phyloP scores from a whole-genome alignment of 768 basidiomycete species.

The Cystofilobasidium macerans region DNA sequence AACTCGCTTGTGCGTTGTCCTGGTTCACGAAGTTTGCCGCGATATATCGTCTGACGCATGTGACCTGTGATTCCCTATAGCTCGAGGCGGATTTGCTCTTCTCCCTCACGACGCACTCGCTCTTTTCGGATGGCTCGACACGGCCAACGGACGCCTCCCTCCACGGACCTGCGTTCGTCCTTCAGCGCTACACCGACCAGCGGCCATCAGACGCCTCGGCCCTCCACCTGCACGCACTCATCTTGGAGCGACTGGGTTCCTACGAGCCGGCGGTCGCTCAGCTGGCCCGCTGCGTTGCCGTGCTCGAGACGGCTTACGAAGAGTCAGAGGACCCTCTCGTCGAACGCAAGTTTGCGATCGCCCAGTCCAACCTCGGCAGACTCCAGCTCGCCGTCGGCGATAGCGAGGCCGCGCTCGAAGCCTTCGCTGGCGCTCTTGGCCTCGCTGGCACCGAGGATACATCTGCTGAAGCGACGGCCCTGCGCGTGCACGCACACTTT shows the following conservation, averaged over 20 bases:
- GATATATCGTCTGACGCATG: too few species aligned
- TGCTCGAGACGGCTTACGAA: constrained; percentile 83
- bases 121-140: constrained; percentile 29
- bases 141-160: constrained; percentile 43
- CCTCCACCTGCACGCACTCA: constrained; percentile 68
- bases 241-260: constrained; percentile 75
- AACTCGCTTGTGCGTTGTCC: constrained; percentile 45
- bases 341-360: constrained; percentile 67
- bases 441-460: constrained; percentile 49
- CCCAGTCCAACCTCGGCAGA: constrained; percentile 71
- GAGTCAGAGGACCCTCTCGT: constrained; percentile 65
- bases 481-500: constrained; percentile 40
- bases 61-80: constrained; percentile 46
- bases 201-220: constrained; percentile 61
- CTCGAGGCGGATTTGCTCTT: constrained; percentile 72
- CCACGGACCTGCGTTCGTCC: constrained; percentile 66
- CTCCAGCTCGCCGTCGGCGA: constrained; percentile 54
- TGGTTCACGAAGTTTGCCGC: constrained; percentile 44
- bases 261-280: constrained; percentile 50
- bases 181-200: constrained; percentile 62
- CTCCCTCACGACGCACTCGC: constrained; percentile 51
- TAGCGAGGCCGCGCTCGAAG: constrained; percentile 52
- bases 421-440: constrained; percentile 61
- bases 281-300: constrained; percentile 52
- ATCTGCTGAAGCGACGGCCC: constrained; percentile 37